Evolutionary conservation across 306 rosid species (phyloP), one percentile per base, ranked within the genome.

Genomic region (Acacia confusa): DNA sequence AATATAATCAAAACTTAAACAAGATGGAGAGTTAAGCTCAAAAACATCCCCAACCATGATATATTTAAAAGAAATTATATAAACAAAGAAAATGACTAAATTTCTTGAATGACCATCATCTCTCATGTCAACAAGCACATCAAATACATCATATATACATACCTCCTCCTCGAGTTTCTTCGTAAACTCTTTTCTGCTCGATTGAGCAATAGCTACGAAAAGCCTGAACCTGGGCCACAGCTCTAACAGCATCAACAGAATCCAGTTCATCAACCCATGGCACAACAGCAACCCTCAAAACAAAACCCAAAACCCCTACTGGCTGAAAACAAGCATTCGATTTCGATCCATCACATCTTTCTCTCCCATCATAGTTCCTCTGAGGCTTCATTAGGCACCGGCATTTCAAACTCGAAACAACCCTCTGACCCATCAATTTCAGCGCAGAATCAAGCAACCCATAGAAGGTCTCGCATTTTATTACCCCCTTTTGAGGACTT

Each of bases 171-270:
- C 2, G 45, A 19, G 25, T 40, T 20, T 85, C 43, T 47, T 58
- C 30, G 74, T 82, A 72, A 6, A 68, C 19, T 25, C 10, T 76
- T 82, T 45, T 87, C 57, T 85, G 86, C 13, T 63, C 30, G 6
- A 73, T 1, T 0, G 78, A 72, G 27, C 32, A 68, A 70, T 63
- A 88, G 7, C 27, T 13, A 1, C 90, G 87, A 80, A 82, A 88
- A 38, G 87, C 85, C 41, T 85, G 84, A 82, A 83, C 32, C 41
- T 82, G 79, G 0, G 88, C 88, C 48, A 70, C 83, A 13, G 47
- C 32, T 2, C 61, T 70, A 70, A 78, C 73, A 0, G 87, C 88
- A 45, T 70, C 82, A 25, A 73, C 78, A 47, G 80, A 77, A 27
- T 83, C 74, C 2, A 76, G 19, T 15, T 13, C 15, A n/a, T 81